Conservation (phyloP, 108 stramenopile genomes). For the Fragilariopsis cylindrus region DNA sequence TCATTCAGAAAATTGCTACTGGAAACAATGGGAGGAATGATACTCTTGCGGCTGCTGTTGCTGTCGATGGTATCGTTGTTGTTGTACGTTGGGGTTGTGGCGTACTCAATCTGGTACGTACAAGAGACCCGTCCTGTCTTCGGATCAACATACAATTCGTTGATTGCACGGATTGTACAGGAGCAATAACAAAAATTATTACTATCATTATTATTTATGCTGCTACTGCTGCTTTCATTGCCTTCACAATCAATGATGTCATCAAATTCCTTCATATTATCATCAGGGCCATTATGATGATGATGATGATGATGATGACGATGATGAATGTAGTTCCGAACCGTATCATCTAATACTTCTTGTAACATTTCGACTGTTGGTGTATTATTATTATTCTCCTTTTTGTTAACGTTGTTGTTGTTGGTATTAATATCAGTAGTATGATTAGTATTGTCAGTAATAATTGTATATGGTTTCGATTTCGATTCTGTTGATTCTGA, state of each 20-base stretch:
- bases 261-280: too few relatives aligned
- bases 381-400: background rate
- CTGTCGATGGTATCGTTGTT: too few relatives aligned
- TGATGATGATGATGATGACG: background rate
- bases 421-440: background rate
- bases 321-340: background rate
- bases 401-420: background rate
- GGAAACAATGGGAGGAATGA: too few relatives aligned
- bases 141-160: slow-evolving; percentile 1
- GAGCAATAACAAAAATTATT: background rate
- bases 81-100: background rate
- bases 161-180: background rate
- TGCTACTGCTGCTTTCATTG: background rate
- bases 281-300: too few relatives aligned
- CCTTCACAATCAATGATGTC: too few relatives aligned
- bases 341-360: background rate
- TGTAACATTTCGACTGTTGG: background rate
- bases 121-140: background rate
- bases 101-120: slow-evolving; percentile 12
- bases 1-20: background rate
- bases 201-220: background rate
- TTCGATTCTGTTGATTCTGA: too few relatives aligned
- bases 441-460: background rate
- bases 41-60: too few relatives aligned
- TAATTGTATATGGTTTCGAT: background rate